phyloP scores from a whole-genome alignment of 2,329 filamentous ascomycete species.

The Davidsoniella eucalypti region DNA sequence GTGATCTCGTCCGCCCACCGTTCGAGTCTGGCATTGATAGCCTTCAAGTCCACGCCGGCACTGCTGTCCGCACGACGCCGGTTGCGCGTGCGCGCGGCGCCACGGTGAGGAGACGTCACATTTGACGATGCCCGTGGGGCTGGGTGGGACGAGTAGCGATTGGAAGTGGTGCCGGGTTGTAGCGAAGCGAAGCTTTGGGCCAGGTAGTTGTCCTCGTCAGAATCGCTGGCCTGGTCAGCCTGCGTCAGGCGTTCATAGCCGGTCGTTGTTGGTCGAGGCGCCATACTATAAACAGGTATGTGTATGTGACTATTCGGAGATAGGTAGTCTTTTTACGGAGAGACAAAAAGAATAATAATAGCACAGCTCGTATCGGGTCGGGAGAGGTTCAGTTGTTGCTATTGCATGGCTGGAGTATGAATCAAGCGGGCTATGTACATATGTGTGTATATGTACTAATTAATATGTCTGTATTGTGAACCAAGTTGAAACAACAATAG shows the following conservation, averaged over 20 bases:
- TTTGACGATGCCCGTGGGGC: slow-evolving; percentile 34
- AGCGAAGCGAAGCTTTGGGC: slow-evolving; percentile 37
- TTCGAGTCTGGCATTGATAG: slow-evolving; percentile 89
- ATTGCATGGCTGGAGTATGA: too few species aligned
- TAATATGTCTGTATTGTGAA: too few species aligned
- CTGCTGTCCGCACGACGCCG: slow-evolving; percentile 41
- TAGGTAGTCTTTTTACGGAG: not conserved
- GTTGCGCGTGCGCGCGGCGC: not conserved
- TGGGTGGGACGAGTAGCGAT: slow-evolving; percentile 40
- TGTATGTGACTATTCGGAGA: not conserved
- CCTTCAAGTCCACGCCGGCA: slow-evolving; percentile 90
- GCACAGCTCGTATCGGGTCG: too few species aligned
- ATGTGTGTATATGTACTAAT: too few species aligned
- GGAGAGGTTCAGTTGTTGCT: too few species aligned
- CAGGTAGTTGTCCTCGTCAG: slow-evolving; percentile 43
- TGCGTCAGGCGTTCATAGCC: slow-evolving; percentile 76
- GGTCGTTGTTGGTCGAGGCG: slow-evolving; percentile 56
- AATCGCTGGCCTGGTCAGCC: slow-evolving; percentile 59
- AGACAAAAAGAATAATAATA: too few species aligned
- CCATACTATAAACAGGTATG: slow-evolving; percentile 32
- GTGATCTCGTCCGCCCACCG: slow-evolving; percentile 97
- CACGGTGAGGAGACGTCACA: slow-evolving; percentile 33
- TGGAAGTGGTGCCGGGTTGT: slow-evolving; percentile 35
- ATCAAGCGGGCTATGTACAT: too few species aligned
- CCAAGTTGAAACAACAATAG: too few species aligned